A percentile compares a stretch with the other conserved stretches of the same genome.
Conservation (phyloP, 495 filamentous ascomycete genomes). For the Beverwykella pulmonaria region DNA sequence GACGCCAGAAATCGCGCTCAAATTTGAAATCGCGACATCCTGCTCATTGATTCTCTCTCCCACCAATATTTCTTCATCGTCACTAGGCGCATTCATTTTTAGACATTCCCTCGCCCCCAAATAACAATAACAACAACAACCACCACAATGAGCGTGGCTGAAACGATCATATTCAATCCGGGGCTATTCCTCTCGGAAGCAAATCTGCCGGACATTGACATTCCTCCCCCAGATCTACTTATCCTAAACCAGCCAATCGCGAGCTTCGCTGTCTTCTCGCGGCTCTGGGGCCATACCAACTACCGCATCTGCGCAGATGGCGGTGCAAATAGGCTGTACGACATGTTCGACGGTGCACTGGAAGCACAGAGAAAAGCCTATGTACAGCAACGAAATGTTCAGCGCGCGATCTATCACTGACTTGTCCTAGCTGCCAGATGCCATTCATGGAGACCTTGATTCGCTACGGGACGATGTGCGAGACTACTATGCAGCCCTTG, state of each 20-base stretch:
- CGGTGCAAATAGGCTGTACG: conserved; percentile 79
- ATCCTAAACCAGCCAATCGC: conserved; percentile 48
- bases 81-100: background rate
- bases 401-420: background rate
- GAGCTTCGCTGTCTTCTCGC: conserved; percentile 34
- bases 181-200: conserved; percentile 23
- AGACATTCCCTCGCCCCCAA: background rate
- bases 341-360: conserved; percentile 50
- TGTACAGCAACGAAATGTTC: conserved; percentile 44
- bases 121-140: background rate
- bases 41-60: background rate
- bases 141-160: conserved; percentile 13
- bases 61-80: background rate
- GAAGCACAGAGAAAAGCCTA: conserved; percentile 44
- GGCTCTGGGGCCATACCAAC: conserved; percentile 41
- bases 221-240: conserved; percentile 35
- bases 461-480: conserved; percentile 64
- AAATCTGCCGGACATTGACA: conserved; percentile 1
- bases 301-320: conserved; percentile 78
- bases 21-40: background rate
- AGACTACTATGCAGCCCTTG: conserved; percentile 60
- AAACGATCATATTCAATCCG: conserved; percentile 21
- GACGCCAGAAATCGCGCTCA: background rate
- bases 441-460: conserved; percentile 88
- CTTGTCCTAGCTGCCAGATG: conserved; percentile 57